phyloP scores from a whole-genome alignment of 768 basidiomycete genomes.

The Rhodosporidiobolus sp. region DNA sequence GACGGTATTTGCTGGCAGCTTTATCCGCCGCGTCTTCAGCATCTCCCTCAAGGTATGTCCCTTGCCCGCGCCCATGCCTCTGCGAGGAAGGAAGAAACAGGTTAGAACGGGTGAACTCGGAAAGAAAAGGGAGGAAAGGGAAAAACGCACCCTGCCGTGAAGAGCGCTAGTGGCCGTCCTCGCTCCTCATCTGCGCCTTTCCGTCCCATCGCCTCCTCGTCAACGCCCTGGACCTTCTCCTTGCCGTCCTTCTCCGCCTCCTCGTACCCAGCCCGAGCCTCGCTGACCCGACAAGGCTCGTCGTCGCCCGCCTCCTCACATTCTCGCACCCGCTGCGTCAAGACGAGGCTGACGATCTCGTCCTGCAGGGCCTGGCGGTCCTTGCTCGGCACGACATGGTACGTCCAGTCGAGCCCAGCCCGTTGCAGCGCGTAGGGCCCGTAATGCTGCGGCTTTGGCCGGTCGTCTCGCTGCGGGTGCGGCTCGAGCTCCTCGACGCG shows the following conservation, averaged over 20 bases:
- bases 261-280: background rate
- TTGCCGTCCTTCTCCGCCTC: background rate
- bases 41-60: slow-evolving; percentile 43
- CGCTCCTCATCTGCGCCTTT: background rate
- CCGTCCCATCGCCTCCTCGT: background rate
- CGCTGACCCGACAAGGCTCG: slow-evolving; percentile 23
- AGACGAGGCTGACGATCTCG: slow-evolving; percentile 38
- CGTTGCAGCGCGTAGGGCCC: slow-evolving; percentile 23
- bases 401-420: slow-evolving; percentile 41
- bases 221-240: too few relatives aligned
- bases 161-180: slow-evolving; percentile 40
- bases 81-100: background rate
- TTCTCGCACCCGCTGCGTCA: slow-evolving; percentile 21
- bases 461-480: background rate
- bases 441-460: slow-evolving; percentile 21
- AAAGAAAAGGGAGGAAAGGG: background rate
- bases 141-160: slow-evolving; percentile 44
- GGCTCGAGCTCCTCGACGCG: slow-evolving; percentile 21
- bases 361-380: slow-evolving; percentile 43
- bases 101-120: too few relatives aligned
- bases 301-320: slow-evolving; percentile 29
- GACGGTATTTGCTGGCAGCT: slow-evolving; percentile 42
- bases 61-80: slow-evolving; percentile 44
- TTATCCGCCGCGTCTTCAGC: slow-evolving; percentile 37
- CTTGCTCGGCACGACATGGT: slow-evolving; percentile 41